Evolutionary conservation across 2,329 filamentous ascomycete species (phyloP).

Genomic region (Venturia nashicola): DNA sequence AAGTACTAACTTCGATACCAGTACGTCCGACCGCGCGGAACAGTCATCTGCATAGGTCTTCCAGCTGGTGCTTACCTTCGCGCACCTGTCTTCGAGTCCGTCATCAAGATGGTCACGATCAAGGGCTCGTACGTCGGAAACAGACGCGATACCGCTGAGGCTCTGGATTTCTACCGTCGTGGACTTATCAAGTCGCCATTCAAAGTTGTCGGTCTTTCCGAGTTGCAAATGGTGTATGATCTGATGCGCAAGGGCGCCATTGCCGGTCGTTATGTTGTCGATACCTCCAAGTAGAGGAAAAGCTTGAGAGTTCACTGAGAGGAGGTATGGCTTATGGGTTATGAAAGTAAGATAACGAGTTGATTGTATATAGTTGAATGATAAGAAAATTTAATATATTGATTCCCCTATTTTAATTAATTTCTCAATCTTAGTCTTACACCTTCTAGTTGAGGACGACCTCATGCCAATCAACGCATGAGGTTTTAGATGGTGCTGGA

Average conservation of each 20-base stretch:
- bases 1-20: constrained; percentile 15
- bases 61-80: constrained; percentile 68
- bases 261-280: constrained; percentile 68
- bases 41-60: constrained; percentile 79
- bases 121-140: constrained; percentile 92
- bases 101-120: constrained; percentile 83
- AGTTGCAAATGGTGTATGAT: constrained; percentile 71
- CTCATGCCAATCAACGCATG: not conserved
- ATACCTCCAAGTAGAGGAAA: constrained; percentile 39
- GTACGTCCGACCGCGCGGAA: constrained; percentile 74
- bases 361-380: not conserved
- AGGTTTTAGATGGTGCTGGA: not conserved
- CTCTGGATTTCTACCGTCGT: constrained; percentile 75
- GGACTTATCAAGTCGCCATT: constrained; percentile 79
- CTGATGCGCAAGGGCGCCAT: constrained; percentile 55
- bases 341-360: not conserved
- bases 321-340: not conserved
- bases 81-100: constrained; percentile 80
- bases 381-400: too few relatives aligned
- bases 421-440: too few relatives aligned
- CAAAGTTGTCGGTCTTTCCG: constrained; percentile 70
- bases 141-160: constrained; percentile 75
- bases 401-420: too few relatives aligned
- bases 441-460: not conserved
- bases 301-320: not conserved